Evolutionary conservation across 495 filamentous ascomycete species (phyloP), one percentile per base, ranked within the genome.

Genomic region (Aspergillus bertholletiae): DNA sequence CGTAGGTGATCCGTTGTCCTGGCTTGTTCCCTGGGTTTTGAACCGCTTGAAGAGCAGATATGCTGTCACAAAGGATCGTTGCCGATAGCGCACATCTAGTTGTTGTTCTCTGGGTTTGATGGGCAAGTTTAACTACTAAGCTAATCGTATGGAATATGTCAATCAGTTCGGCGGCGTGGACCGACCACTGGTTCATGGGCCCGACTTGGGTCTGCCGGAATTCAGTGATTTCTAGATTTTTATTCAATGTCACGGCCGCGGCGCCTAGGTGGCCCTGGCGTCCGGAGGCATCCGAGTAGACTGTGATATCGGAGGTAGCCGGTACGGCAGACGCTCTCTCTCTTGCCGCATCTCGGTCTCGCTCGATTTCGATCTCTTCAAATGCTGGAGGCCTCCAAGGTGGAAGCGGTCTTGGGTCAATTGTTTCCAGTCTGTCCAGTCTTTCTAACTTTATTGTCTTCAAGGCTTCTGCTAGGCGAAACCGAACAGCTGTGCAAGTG

Each of bases 351-450:
- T 65, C 56, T 35, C 53, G 49, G 43, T 61, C 54, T 27, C 49
- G 18, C 20, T 54, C 35, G 15, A 65, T 55, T 20, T 59, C 39
- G 26, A 65, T 61, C 39, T 61, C 41, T 13, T 40, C 27, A 27
- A 61, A 65, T 12, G 37, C 11, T 22, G 48, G 28, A 8, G 22
- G 13, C 40, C 35, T 27, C 59, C 46, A 65, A 21, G 50, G 59
- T 47, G 40, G 22, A 34, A 54, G 45, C 12, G 56, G 62, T 5
- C 32, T 49, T 49, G 56, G 62, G 44, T 65, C 37, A 22, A 65
- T 65, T 17, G 50, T 65, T 56, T 65, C 55, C 27, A 65, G 32
- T 24, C 34, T 51, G 13, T 57, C 4, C 24, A 65, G 27, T 23
- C 49, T 44, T 7, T 49, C 49, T 2, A 56, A 12, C 24, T 61